These are phyloP conservation scores for Saksenaea oblongispora DNA, from an alignment of 371 early-diverging fungal species.

Conservation along the genomic window DNA sequence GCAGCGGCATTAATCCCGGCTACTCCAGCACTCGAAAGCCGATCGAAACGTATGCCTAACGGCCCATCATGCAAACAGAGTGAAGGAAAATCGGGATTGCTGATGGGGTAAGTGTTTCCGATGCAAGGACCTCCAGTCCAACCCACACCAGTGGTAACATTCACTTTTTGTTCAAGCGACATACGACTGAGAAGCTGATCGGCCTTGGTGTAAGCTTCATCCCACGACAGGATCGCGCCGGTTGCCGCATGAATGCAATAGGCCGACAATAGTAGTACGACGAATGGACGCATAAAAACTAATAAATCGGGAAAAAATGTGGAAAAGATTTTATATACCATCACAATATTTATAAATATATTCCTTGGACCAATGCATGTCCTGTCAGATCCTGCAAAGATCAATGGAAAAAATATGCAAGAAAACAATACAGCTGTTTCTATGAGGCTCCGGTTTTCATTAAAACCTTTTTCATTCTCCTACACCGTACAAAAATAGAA, in stretches of 20 bases:
- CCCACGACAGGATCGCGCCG: conserved; percentile 23
- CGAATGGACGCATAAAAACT: background rate
- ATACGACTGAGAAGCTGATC: conserved; percentile 27
- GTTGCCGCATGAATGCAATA: background rate
- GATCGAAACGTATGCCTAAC: conserved; percentile 46
- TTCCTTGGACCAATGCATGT: background rate
- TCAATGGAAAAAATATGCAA: too few relatives aligned
- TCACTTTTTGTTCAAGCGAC: conserved; percentile 46
- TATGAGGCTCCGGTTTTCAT: too few relatives aligned
- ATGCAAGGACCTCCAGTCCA: conserved; percentile 47
- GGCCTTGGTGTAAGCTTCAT: conserved; percentile 42
- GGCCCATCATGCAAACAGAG: conserved; percentile 60
- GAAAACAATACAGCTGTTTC: too few relatives aligned
- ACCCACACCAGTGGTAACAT: conserved; percentile 54
- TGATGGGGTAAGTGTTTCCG: conserved; percentile 45
- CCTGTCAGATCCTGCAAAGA: too few relatives aligned
- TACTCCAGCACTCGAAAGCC: conserved; percentile 51
- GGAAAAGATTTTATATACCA: background rate
- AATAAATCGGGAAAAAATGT: background rate
- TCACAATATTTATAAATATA: background rate
- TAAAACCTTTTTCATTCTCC: too few relatives aligned
- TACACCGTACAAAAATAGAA: too few relatives aligned
- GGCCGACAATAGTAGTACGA: background rate
- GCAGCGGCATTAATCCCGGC: conserved; percentile 57
- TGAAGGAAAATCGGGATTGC: conserved; percentile 52